Conservation (phyloP, 352 stramenopile genomes). For the Phytophthora colocasiae region DNA sequence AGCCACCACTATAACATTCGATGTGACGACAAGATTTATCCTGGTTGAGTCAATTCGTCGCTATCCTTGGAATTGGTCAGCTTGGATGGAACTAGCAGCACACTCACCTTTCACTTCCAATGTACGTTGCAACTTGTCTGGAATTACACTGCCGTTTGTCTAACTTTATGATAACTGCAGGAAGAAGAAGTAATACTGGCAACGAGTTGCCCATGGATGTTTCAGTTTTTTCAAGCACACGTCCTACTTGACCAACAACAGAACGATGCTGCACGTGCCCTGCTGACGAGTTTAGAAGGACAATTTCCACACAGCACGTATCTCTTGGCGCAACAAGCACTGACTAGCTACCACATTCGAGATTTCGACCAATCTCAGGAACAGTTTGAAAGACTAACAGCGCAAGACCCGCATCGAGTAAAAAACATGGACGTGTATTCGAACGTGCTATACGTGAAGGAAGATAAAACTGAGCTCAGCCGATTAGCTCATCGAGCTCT, state of each 20-base stretch:
- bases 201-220: conserved; percentile 76
- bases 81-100: conserved; percentile 95
- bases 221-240: conserved; percentile 86
- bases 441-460: conserved; percentile 89
- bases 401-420: conserved; percentile 74
- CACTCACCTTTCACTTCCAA: conserved; percentile 71
- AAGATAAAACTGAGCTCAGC: conserved; percentile 88
- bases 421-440: conserved; percentile 89
- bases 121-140: conserved; percentile 13
- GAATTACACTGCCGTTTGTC: neutral
- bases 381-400: conserved; percentile 72
- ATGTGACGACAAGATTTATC: conserved; percentile 70
- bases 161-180: conserved; percentile 32
- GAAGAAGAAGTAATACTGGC: conserved; percentile 68
- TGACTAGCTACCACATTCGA: conserved; percentile 84
- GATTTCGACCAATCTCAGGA: conserved; percentile 86
- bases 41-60: conserved; percentile 72
- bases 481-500: conserved; percentile 92
- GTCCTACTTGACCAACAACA: conserved; percentile 82
- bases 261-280: conserved; percentile 63
- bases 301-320: conserved; percentile 80
- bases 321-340: conserved; percentile 74
- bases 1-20: conserved; percentile 40
- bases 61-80: conserved; percentile 96
- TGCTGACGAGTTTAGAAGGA: conserved; percentile 56